Percentiles rank a stretch among this genome's conserved stretches.
Conservation (phyloP, 495 filamentous ascomycete genomes). For the Copromyces sp. region DNA sequence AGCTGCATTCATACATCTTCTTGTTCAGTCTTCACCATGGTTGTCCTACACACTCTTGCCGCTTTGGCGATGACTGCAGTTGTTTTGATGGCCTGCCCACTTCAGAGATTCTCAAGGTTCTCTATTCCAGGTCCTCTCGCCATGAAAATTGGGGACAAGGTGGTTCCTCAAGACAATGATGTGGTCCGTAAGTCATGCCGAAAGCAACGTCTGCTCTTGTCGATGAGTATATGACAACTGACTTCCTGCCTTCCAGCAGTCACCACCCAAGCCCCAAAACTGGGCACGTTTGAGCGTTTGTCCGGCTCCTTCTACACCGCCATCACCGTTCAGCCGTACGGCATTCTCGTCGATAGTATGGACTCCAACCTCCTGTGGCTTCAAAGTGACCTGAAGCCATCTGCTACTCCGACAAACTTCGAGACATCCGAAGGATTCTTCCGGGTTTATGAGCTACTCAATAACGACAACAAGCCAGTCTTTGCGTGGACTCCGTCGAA, state of each 20-base stretch:
- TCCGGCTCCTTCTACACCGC: slow-evolving; percentile 24
- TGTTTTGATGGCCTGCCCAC: slow-evolving; percentile 24
- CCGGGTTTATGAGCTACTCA: not conserved
- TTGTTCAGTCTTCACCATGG: slow-evolving; percentile 12
- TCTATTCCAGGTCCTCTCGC: not conserved
- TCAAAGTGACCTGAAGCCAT: slow-evolving; percentile 30
- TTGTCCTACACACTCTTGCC: slow-evolving; percentile 22
- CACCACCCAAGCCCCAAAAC: slow-evolving; percentile 11
- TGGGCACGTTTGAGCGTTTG: slow-evolving; percentile 14
- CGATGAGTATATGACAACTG: not conserved
- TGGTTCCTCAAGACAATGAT: not conserved
- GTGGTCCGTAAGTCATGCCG: not conserved
- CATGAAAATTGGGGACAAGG: not conserved
- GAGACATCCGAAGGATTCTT: slow-evolving; percentile 7
- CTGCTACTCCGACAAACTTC: slow-evolving; percentile 17
- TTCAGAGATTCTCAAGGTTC: slow-evolving; percentile 19
- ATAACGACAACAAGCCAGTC: not conserved
- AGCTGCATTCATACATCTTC: not conserved
- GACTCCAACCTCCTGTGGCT: slow-evolving; percentile 37
- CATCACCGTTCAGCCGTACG: slow-evolving; percentile 21
- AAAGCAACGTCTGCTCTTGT: not conserved
- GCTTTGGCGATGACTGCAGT: slow-evolving; percentile 20
- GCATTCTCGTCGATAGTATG: slow-evolving; percentile 32
- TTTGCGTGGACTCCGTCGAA: not conserved
- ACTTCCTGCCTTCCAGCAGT: not conserved